A percentile compares a stretch with the other conserved stretches of the same genome.
These are phyloP conservation scores for Kernera saxatilis DNA, from an alignment of 345 rosid genomes.

Conservation along the genomic window DNA sequence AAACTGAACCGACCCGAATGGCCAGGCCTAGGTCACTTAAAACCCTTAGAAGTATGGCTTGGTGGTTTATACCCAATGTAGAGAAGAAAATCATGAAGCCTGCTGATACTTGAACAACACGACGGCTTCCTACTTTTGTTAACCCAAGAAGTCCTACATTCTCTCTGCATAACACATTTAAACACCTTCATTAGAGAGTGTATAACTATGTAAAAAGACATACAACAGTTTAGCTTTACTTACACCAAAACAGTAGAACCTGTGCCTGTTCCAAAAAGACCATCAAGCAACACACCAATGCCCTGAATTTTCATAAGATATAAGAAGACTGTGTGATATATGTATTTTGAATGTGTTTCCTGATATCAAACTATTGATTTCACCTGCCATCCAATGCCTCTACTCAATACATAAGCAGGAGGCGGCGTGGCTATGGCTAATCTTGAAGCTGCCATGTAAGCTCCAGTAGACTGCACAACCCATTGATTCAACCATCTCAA, in stretches of 20 bases:
- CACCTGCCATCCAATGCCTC: constrained; percentile 99
- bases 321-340: neutral
- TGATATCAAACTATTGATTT: neutral
- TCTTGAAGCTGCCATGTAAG: constrained; percentile 93
- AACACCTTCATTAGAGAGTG: neutral
- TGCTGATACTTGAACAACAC: constrained; percentile 93
- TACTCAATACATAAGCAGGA: constrained; percentile 92
- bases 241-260: constrained; percentile 96
- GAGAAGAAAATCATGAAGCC: constrained; percentile 98
- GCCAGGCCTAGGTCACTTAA: no score
- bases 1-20: no score
- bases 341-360: neutral
- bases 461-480: constrained; percentile 74
- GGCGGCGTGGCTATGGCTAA: constrained; percentile 98
- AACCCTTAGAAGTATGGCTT: neutral
- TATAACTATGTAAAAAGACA: neutral
- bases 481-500: neutral
- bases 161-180: constrained; percentile 49
- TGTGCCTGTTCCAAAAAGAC: constrained; percentile 89
- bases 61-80: constrained; percentile 44
- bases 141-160: constrained; percentile 94
- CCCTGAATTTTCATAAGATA: constrained; percentile 43
- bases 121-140: constrained; percentile 94
- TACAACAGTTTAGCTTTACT: constrained; percentile 18
- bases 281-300: constrained; percentile 81